These are phyloP conservation scores for Beauveria pseudobassiana DNA, from an alignment of 2,329 filamentous ascomycete species.

Conservation along the genomic window DNA sequence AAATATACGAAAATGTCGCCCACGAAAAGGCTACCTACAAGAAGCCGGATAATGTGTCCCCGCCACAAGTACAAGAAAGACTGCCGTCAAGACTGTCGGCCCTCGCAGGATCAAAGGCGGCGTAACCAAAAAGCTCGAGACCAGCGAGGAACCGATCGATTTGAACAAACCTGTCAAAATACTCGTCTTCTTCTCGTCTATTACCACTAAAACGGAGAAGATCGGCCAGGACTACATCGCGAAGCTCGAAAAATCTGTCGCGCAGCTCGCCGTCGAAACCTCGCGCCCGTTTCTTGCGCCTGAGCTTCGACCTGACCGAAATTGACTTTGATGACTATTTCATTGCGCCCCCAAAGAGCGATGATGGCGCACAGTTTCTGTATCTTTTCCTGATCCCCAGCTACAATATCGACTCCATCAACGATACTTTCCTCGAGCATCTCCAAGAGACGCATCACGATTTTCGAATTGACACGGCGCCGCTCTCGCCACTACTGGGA, in stretches of 20 bases:
- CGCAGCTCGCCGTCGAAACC: constrained; percentile 34
- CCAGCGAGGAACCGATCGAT: constrained; percentile 20
- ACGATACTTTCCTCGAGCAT: constrained; percentile 81
- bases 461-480: constrained; percentile 88
- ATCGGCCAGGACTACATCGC: constrained; percentile 58
- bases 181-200: constrained; percentile 80
- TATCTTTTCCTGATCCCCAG: constrained; percentile 83
- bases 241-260: constrained; percentile 44
- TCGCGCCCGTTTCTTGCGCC: constrained; percentile 44
- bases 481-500: constrained; percentile 67
- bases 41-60: constrained; percentile 1
- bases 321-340: constrained; percentile 94
- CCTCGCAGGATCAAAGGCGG: constrained; percentile 44
- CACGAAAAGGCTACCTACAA: constrained; percentile 19
- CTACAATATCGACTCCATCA: constrained; percentile 91
- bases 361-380: constrained; percentile 54
- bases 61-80: constrained; percentile 18
- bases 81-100: constrained; percentile 28
- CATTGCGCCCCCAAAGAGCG: constrained; percentile 60
- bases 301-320: constrained; percentile 68
- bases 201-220: constrained; percentile 76
- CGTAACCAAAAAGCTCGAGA: constrained; percentile 24
- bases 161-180: constrained; percentile 53
- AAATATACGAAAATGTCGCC: constrained; percentile 22
- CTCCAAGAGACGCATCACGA: constrained; percentile 91